Percentiles rank a stretch among this genome's conserved stretches.
phyloP scores from a whole-genome alignment of 805 yeast genomes.

The Scheffersomyces spartinae region DNA sequence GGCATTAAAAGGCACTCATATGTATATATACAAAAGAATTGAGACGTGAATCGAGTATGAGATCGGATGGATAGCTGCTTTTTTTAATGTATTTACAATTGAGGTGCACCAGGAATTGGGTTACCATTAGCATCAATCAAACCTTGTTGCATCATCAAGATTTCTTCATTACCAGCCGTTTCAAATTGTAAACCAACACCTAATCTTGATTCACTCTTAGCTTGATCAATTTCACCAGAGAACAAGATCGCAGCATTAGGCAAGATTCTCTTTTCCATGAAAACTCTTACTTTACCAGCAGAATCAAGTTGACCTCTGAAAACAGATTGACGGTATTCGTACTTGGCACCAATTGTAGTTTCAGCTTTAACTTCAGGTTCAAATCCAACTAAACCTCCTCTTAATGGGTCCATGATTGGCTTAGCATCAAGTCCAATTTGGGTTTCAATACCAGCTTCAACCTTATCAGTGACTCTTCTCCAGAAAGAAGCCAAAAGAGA shows the following conservation, averaged over 20 bases:
- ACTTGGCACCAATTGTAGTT: constrained; percentile 93
- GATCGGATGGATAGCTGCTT: too few species aligned
- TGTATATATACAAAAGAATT: too few species aligned
- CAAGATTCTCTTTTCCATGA: constrained; percentile 85
- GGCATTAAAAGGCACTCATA: too few species aligned
- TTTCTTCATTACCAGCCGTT: constrained; percentile 88
- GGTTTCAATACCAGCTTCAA: constrained; percentile 91
- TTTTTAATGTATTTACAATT: constrained; percentile 19
- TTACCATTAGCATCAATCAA: constrained; percentile 73
- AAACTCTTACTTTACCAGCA: constrained; percentile 79
- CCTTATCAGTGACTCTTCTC: constrained; percentile 86
- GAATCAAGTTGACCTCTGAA: constrained; percentile 94
- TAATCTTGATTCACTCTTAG: constrained; percentile 62
- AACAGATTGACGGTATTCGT: constrained; percentile 92
- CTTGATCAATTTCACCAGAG: constrained; percentile 88
- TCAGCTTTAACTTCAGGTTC: constrained; percentile 83
- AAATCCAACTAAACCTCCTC: constrained; percentile 71
- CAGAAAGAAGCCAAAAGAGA: constrained; percentile 81
- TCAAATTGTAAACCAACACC: constrained; percentile 96
- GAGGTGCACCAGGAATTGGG: constrained; percentile 75
- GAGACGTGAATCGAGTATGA: too few species aligned
- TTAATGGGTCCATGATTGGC: constrained; percentile 63
- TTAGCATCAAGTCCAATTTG: constrained; percentile 65
- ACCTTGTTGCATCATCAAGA: constrained; percentile 85
- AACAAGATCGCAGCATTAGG: constrained; percentile 85